These are phyloP conservation scores for Pseudozyma pruni DNA, from an alignment of 1,284 basidiomycete species.

Conservation along the genomic window DNA sequence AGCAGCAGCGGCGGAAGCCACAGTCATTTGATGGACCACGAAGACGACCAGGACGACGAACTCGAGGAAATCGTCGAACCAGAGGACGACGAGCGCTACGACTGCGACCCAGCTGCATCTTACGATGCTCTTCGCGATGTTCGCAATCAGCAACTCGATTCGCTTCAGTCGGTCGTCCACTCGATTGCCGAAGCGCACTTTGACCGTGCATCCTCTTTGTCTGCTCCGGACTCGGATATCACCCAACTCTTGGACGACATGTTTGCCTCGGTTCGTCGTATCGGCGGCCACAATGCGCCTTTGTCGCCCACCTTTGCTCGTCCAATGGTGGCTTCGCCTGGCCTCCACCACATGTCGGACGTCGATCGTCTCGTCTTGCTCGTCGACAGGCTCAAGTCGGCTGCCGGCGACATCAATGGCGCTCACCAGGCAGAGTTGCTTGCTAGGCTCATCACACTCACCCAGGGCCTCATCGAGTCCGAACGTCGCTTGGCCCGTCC, in stretches of 20 bases:
- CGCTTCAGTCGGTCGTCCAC: slow-evolving; percentile 28
- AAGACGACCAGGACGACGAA: slow-evolving; percentile 20
- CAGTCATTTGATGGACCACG: slow-evolving; percentile 1
- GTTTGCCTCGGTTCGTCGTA: slow-evolving; percentile 35
- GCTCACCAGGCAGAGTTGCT: slow-evolving; percentile 16
- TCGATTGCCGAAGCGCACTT: slow-evolving; percentile 32
- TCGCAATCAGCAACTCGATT: slow-evolving; percentile 35
- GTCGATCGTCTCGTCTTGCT: slow-evolving; percentile 36
- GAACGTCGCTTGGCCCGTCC: slow-evolving; percentile 19
- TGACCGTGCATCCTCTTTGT: not conserved
- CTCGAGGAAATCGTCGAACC: slow-evolving; percentile 39
- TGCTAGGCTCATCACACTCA: slow-evolving; percentile 16
- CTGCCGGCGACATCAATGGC: not conserved
- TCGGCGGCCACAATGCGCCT: slow-evolving; percentile 32
- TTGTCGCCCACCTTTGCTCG: slow-evolving; percentile 33
- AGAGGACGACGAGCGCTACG: slow-evolving; percentile 5
- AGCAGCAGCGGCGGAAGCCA: slow-evolving; percentile 1
- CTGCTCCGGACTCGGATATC: slow-evolving; percentile 8
- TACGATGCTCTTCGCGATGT: slow-evolving; percentile 25
- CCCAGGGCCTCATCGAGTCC: slow-evolving; percentile 13
- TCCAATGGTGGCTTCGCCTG: not conserved
- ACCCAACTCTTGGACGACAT: slow-evolving; percentile 38
- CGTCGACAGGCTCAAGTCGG: slow-evolving; percentile 20
- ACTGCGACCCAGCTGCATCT: slow-evolving; percentile 7
- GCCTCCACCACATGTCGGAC: slow-evolving; percentile 15